A percentile compares a stretch with the other conserved stretches of the same genome.
These are phyloP conservation scores for Pichia occidentalis DNA, from an alignment of 805 yeast genomes.

Conservation along the genomic window DNA sequence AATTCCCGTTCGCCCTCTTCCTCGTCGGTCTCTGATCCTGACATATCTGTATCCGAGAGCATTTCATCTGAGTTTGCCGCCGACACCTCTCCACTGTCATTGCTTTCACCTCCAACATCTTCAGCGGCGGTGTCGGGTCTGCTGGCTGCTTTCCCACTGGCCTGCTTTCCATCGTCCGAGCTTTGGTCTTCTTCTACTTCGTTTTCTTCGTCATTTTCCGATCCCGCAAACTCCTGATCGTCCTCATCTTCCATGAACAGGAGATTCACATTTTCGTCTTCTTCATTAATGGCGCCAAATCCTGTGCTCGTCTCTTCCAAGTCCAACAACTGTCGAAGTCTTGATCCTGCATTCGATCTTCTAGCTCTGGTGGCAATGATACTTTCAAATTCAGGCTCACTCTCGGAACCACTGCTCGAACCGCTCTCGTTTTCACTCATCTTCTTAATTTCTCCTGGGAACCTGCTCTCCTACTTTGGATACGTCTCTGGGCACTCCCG, in stretches of 20 bases:
- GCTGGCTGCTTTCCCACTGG: no score
- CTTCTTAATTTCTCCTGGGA: not conserved
- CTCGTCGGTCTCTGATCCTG: slow-evolving; percentile 48
- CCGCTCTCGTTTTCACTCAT: slow-evolving; percentile 11
- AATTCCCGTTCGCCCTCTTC: slow-evolving; percentile 40
- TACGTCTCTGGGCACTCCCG: no score
- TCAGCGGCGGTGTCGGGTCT: no score
- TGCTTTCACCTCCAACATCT: slow-evolving; percentile 26
- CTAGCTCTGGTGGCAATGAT: slow-evolving; percentile 69
- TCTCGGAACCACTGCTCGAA: slow-evolving; percentile 23
- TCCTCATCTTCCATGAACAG: slow-evolving; percentile 60
- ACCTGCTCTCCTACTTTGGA: not conserved
- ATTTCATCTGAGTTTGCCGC: slow-evolving; percentile 27
- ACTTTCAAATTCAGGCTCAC: slow-evolving; percentile 38
- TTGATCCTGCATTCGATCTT: slow-evolving; percentile 86
- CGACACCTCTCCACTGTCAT: slow-evolving; percentile 24
- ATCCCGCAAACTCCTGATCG: slow-evolving; percentile 41
- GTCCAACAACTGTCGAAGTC: slow-evolving; percentile 65
- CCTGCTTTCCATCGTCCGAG: no score
- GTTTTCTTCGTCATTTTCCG: slow-evolving; percentile 25
- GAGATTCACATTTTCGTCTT: slow-evolving; percentile 68
- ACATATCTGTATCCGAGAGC: slow-evolving; percentile 49
- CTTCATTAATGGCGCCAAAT: slow-evolving; percentile 37
- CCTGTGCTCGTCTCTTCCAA: slow-evolving; percentile 45
- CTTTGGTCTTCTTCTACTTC: slow-evolving; percentile 28